A percentile compares a stretch with the other conserved stretches of the same genome.
Conservation (phyloP, 2,329 filamentous ascomycete genomes). For the Ophiostoma quercus region DNA sequence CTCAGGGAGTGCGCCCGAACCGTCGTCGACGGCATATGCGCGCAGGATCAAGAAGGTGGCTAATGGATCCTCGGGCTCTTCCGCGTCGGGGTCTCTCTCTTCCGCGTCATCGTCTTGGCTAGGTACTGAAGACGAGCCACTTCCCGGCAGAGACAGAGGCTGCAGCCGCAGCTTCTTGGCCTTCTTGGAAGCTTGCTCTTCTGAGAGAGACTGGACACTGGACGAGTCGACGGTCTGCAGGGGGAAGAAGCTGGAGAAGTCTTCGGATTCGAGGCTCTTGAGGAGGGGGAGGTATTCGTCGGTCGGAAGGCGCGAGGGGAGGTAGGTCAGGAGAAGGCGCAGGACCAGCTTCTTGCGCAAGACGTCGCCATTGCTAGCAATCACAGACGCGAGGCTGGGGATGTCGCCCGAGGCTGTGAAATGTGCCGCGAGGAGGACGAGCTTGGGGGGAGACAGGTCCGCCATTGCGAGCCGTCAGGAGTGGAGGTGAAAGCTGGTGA, state of each 20-base stretch:
- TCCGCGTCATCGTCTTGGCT: slow-evolving; percentile 30
- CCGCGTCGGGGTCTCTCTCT: slow-evolving; percentile 37
- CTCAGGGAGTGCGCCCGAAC: slow-evolving; percentile 66
- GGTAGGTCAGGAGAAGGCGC: slow-evolving; percentile 67
- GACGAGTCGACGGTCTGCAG: slow-evolving; percentile 49
- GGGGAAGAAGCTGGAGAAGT: slow-evolving; percentile 31
- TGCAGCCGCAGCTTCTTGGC: slow-evolving; percentile 59
- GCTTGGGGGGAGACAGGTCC: slow-evolving; percentile 59
- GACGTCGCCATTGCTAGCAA: slow-evolving; percentile 50
- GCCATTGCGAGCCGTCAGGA: slow-evolving; percentile 24
- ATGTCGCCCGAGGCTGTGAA: slow-evolving; percentile 63
- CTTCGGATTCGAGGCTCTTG: slow-evolving; percentile 48
- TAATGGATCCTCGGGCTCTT: slow-evolving; percentile 37
- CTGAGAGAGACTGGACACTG: slow-evolving; percentile 52
- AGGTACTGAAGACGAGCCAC: slow-evolving; percentile 26
- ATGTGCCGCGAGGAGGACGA: slow-evolving; percentile 67
- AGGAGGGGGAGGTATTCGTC: slow-evolving; percentile 58
- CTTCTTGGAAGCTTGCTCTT: slow-evolving; percentile 59
- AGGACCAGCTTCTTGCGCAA: slow-evolving; percentile 62
- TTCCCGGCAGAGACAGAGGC: slow-evolving; percentile 46
- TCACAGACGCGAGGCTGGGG: slow-evolving; percentile 55
- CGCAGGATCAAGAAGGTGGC: slow-evolving; percentile 61
- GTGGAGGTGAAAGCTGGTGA: background rate
- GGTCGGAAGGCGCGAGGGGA: slow-evolving; percentile 66
- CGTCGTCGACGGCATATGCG: slow-evolving; percentile 62